Evolutionary conservation across 441 rosid genomes (phyloP), one percentile per base, ranked within the genome.

Genomic region (Sinapis alba): DNA sequence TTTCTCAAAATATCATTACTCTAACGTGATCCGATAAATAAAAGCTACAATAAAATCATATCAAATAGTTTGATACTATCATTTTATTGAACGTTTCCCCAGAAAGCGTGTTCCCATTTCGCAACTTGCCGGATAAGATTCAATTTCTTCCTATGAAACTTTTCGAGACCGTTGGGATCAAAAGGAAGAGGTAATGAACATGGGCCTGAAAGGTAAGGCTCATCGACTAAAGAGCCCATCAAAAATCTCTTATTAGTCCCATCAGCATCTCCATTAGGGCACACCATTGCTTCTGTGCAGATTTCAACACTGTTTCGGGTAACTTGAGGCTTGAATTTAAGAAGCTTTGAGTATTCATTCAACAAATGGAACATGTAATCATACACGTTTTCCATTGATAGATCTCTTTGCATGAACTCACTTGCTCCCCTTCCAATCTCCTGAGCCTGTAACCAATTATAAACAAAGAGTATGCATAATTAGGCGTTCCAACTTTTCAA

Each of bases 331-430:
- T 87, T 67, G 54, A 77, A 93, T 67, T 74, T 84, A 36, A 89
- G 76, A 16, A 90, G 87, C 85, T 85, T 88, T 1, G 86, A 92
- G 60, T 90, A 93, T 80, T 88, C 89, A 28, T 80, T 84, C 36
- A 93, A 77, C 75, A 93, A 74, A 80, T 93, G 97, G 59, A 81
- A 87, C 94, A 91, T 93, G 83, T 91, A 91, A 63, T 87, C 94
- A 30, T 91, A 89, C 7, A 89, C 83, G 34, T 81, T 70, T 9
- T 91, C 92, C 90, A 88, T 88, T 72, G 89, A 89, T 60, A 93
- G 2, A 26, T 85, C 88, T 76, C 90, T 86, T 64, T 83, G 80
- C 50, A 93, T 80, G 81, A 87, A 89, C 5, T 69, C 73, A 72
- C 95, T 89, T 20, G 89, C 90, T 8, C 75, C 86, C 75, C 78